Conservation (phyloP, 177 flowering plant genomes). For the Telopea speciosissima region DNA sequence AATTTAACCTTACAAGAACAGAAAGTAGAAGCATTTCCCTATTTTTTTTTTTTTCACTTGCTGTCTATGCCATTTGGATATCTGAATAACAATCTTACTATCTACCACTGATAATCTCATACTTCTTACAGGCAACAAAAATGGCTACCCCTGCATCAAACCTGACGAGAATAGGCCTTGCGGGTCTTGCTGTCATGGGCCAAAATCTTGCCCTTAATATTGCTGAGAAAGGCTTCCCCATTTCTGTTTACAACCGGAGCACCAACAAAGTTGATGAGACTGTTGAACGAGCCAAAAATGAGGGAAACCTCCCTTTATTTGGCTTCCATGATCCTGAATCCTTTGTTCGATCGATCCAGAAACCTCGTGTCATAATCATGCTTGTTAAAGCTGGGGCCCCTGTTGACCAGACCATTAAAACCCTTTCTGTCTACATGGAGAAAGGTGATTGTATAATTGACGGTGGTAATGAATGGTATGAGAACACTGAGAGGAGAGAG, state of each 20-base stretch:
- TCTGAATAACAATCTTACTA: not conserved
- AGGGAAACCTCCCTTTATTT: slow-evolving; percentile 53
- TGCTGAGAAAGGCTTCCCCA: slow-evolving; percentile 27
- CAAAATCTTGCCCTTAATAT: slow-evolving; percentile 65
- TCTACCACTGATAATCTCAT: not conserved
- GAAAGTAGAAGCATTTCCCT: not conserved
- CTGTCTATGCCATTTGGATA: not conserved
- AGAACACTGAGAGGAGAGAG: slow-evolving; percentile 51
- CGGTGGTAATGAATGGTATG: slow-evolving; percentile 53
- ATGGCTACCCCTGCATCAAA: slow-evolving; percentile 24
- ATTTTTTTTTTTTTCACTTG: no score
- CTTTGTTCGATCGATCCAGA: slow-evolving; percentile 54
- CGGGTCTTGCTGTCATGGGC: slow-evolving; percentile 83
- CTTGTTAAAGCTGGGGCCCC: slow-evolving; percentile 70
- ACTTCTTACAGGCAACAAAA: slow-evolving; percentile 16
- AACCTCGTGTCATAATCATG: slow-evolving; percentile 53
- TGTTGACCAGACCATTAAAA: slow-evolving; percentile 62
- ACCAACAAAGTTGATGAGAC: slow-evolving; percentile 70
- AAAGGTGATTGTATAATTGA: slow-evolving; percentile 49
- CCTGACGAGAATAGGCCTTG: slow-evolving; percentile 63
- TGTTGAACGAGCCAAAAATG: slow-evolving; percentile 53
- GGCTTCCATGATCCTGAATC: slow-evolving; percentile 61
- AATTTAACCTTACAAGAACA: not conserved
- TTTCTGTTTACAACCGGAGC: slow-evolving; percentile 66
- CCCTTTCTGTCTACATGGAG: slow-evolving; percentile 53